A percentile compares a stretch with the other conserved stretches of the same genome.
phyloP scores from a whole-genome alignment of 75 land plant genomes.

The Ceratopteris richardii region DNA sequence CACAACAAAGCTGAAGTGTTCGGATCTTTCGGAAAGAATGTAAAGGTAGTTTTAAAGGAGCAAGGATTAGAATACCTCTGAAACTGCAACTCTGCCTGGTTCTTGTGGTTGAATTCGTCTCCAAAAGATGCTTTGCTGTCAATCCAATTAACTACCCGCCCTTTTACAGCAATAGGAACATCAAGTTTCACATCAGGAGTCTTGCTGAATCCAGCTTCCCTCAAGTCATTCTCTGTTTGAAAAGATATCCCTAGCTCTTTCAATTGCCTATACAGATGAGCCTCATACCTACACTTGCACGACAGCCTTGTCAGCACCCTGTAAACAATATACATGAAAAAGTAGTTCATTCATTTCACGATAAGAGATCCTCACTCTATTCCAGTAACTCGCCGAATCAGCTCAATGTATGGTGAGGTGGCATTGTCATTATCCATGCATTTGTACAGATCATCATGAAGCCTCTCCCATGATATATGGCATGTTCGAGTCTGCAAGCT shows the following conservation, averaged over 20 bases:
- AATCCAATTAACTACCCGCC: slow-evolving; percentile 41
- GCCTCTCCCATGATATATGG: slow-evolving; percentile 10
- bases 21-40: no score
- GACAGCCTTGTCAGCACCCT: no score
- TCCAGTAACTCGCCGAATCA: slow-evolving; percentile 34
- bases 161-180: slow-evolving; percentile 37
- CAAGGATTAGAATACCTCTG: slow-evolving; percentile 20
- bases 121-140: slow-evolving; percentile 50
- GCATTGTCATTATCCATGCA: slow-evolving; percentile 35
- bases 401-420: slow-evolving; percentile 30
- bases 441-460: slow-evolving; percentile 23
- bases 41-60: no score
- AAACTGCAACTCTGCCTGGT: slow-evolving; percentile 31
- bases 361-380: slow-evolving; percentile 23
- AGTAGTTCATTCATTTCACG: no score
- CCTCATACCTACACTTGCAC: slow-evolving; percentile 20
- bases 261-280: slow-evolving; percentile 21
- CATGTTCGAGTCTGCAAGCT: not conserved
- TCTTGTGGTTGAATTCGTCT: slow-evolving; percentile 28
- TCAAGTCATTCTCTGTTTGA: slow-evolving; percentile 32
- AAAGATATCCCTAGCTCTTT: slow-evolving; percentile 24
- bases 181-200: slow-evolving; percentile 45
- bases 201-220: slow-evolving; percentile 44
- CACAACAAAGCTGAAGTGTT: no score
- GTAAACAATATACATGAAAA: no score